These are phyloP conservation scores for Penicillium soppii DNA, from an alignment of 495 filamentous ascomycete genomes.

Conservation along the genomic window DNA sequence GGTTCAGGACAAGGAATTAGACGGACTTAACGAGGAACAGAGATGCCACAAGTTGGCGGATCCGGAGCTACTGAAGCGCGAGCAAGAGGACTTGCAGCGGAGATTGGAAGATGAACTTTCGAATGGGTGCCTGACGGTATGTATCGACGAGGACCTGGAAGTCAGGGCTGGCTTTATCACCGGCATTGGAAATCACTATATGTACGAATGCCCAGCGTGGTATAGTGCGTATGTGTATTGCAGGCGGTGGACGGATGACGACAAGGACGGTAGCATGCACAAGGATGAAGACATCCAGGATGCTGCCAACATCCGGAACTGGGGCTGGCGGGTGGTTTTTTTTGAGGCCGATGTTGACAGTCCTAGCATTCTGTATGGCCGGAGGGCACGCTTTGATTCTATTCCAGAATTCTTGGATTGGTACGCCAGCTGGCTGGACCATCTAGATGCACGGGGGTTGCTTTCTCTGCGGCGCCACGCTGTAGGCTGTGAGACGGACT, in stretches of 20 bases:
- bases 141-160: background rate
- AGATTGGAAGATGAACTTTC: background rate
- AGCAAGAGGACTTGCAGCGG: background rate
- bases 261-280: no score
- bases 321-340: background rate
- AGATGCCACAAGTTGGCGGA: no score
- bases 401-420: slow-evolving; percentile 11
- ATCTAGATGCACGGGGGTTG: no score
- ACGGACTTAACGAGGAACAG: no score
- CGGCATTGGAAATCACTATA: background rate
- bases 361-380: slow-evolving; percentile 4
- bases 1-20: background rate
- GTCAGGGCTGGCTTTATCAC: background rate
- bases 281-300: background rate
- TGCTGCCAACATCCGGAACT: background rate
- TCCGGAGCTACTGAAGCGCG: background rate
- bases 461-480: no score
- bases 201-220: background rate
- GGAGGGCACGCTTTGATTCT: slow-evolving; percentile 7
- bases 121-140: background rate
- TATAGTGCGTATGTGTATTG: background rate
- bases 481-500: no score
- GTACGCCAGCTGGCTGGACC: slow-evolving; percentile 9
- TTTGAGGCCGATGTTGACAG: slow-evolving; percentile 5
- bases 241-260: no score